A percentile compares a stretch with the other conserved stretches of the same genome.
Conservation (phyloP, 163 green algal genomes). For the Chlamydomonas reinhardtii region DNA sequence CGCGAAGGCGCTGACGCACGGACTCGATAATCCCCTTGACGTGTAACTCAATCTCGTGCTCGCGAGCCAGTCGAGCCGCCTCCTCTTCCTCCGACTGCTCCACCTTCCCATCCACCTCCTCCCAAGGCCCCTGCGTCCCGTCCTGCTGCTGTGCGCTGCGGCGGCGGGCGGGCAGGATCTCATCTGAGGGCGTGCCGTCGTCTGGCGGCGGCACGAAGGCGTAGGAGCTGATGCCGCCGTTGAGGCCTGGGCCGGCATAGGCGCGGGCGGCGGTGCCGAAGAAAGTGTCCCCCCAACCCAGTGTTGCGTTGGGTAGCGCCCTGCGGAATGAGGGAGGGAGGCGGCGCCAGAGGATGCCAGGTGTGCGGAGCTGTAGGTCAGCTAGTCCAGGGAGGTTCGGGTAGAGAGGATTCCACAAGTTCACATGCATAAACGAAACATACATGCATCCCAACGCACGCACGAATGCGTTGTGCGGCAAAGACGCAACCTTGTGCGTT, state of each 20-base stretch:
- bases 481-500: too few species aligned
- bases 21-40: background rate
- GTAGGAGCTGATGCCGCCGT: conserved; percentile 36
- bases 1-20: background rate
- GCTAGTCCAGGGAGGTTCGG: too few species aligned
- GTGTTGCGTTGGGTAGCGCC: conserved; percentile 2
- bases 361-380: too few species aligned
- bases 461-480: too few species aligned
- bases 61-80: background rate
- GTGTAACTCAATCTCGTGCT: background rate
- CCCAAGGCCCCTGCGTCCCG: background rate
- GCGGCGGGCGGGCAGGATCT: background rate
- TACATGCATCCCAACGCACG: too few species aligned
- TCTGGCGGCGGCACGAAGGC: background rate
- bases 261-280: conserved; percentile 13
- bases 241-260: conserved; percentile 4
- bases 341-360: too few species aligned
- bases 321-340: background rate
- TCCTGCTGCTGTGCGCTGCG: background rate
- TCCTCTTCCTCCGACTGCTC: background rate
- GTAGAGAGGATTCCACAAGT: too few species aligned
- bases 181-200: background rate
- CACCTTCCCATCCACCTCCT: too few species aligned
- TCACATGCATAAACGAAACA: too few species aligned
- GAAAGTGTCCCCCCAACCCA: conserved; percentile 37